Evolutionary conservation across 441 rosid species (phyloP).

Genomic region (Kokia cookei): DNA sequence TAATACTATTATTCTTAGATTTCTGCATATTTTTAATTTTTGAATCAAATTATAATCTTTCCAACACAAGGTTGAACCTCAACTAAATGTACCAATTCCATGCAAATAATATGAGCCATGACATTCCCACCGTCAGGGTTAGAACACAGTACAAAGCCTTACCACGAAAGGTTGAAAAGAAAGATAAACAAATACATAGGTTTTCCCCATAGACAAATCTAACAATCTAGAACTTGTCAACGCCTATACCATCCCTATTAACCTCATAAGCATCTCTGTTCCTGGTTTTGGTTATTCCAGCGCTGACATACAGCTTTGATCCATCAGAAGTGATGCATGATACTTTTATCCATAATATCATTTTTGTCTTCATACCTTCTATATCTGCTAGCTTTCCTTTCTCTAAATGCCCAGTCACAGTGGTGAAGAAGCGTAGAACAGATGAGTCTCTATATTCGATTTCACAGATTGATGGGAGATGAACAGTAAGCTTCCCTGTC

Average conservation of each 20-base stretch:
- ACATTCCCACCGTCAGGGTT: not conserved
- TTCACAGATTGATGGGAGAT: conserved; percentile 68
- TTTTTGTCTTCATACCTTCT: conserved; percentile 87
- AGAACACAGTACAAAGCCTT: not conserved
- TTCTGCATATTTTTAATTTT: too few relatives aligned
- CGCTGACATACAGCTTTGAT: conserved; percentile 70
- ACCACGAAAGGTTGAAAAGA: not conserved
- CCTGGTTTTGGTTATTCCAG: conserved; percentile 71
- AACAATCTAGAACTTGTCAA: conserved; percentile 62
- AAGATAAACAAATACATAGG: too few relatives aligned
- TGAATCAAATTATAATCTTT: too few relatives aligned
- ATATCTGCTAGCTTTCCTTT: conserved; percentile 77
- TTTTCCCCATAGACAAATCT: not conserved
- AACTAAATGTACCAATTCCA: not conserved
- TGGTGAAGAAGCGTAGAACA: conserved; percentile 59
- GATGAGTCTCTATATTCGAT: conserved; percentile 89
- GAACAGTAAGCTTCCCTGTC: conserved; percentile 60
- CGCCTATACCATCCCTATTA: conserved; percentile 53
- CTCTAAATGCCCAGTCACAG: conserved; percentile 63
- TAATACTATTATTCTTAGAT: too few relatives aligned
- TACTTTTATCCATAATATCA: conserved; percentile 84
- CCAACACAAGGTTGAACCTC: too few relatives aligned
- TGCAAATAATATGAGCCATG: not conserved
- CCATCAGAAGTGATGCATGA: conserved; percentile 55
- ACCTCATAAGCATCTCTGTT: conserved; percentile 76